A percentile compares a stretch with the other conserved stretches of the same genome.
phyloP scores from a whole-genome alignment of 1,284 basidiomycete genomes.

The Tetrapyrgos nigripes region DNA sequence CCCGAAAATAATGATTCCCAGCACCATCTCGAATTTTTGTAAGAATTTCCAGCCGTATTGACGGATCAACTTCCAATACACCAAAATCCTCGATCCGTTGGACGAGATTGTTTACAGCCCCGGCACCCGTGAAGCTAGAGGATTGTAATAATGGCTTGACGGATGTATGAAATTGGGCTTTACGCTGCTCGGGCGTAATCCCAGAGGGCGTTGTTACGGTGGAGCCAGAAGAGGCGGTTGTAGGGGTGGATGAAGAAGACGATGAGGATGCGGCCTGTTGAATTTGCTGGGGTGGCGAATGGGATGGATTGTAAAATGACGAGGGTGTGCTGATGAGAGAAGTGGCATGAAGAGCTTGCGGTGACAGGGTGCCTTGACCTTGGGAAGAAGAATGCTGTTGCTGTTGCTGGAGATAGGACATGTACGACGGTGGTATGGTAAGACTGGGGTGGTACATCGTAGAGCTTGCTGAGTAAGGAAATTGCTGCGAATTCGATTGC shows the following conservation, averaged over 20 bases:
- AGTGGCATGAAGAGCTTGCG: slow-evolving; percentile 64
- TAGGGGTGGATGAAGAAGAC: slow-evolving; percentile 1
- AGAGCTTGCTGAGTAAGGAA: slow-evolving; percentile 7
- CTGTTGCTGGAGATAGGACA: slow-evolving; percentile 29
- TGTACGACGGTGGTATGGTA: not conserved
- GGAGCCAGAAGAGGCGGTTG: slow-evolving; percentile 1
- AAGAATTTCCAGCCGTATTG: slow-evolving; percentile 69
- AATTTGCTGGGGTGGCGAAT: slow-evolving; percentile 30
- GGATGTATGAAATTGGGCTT: slow-evolving; percentile 53
- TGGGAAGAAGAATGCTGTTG: slow-evolving; percentile 11
- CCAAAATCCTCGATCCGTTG: slow-evolving; percentile 64
- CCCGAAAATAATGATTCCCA: slow-evolving; percentile 83
- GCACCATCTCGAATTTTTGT: slow-evolving; percentile 82
- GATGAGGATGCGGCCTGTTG: slow-evolving; percentile 26
- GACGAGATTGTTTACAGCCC: slow-evolving; percentile 65
- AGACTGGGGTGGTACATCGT: slow-evolving; percentile 12
- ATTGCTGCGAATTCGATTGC: slow-evolving; percentile 28
- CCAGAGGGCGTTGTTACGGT: slow-evolving; percentile 17
- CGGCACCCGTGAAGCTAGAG: slow-evolving; percentile 69
- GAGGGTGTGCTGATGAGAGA: slow-evolving; percentile 46
- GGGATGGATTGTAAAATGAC: slow-evolving; percentile 42
- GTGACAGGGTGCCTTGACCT: slow-evolving; percentile 63
- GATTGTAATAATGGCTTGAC: slow-evolving; percentile 61
- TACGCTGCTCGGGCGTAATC: slow-evolving; percentile 45
- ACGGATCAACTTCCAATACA: slow-evolving; percentile 62